Evolutionary conservation across 257 asterid species (phyloP).

Genomic region (Solanum bukasovii): DNA sequence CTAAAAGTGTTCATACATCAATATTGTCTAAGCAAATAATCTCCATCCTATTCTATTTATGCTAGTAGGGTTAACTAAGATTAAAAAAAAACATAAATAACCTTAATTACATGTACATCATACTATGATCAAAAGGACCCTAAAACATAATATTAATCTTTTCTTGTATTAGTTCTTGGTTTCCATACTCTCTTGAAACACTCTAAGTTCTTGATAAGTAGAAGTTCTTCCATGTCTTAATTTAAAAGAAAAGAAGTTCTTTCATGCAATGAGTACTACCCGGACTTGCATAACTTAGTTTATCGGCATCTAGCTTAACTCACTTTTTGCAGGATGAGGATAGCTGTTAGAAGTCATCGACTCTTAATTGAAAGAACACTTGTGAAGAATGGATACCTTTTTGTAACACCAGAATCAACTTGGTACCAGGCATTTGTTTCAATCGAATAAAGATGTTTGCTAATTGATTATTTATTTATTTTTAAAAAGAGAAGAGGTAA

Average conservation of each 20-base stretch:
- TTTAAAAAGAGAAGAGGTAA: background rate
- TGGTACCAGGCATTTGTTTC: background rate
- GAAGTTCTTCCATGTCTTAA: background rate
- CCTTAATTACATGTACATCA: background rate
- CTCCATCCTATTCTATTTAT: background rate
- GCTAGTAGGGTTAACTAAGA: background rate
- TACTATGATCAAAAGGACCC: background rate
- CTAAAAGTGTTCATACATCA: background rate
- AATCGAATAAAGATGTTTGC: background rate
- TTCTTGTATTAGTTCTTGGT: background rate
- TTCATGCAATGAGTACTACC: background rate
- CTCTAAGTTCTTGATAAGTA: background rate
- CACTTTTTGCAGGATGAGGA: background rate
- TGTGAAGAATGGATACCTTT: background rate
- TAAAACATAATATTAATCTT: background rate
- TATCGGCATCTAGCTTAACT: background rate
- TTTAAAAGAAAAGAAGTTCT: background rate
- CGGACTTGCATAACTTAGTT: background rate
- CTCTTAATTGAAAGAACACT: background rate
- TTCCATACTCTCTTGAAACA: background rate
- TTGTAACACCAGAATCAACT: background rate
- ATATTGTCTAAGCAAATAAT: background rate
- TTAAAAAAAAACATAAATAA: background rate
- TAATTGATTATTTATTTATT: background rate
- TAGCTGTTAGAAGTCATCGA: background rate